Evolutionary conservation across 129 eudicot species (phyloP), one percentile per base, ranked within the genome.

Genomic region (Glebionis coronaria): DNA sequence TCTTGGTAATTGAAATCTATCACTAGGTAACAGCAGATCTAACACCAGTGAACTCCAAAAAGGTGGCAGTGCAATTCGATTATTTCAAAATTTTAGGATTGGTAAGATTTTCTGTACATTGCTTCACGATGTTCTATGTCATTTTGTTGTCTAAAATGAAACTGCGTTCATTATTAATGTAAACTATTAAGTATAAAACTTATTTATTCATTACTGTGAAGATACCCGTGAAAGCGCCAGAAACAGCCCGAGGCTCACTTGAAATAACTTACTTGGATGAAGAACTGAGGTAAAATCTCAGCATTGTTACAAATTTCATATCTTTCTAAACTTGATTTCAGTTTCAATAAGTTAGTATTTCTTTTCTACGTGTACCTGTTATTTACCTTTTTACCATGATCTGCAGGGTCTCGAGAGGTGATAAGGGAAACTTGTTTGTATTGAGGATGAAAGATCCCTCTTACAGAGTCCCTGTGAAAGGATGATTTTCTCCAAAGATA

Each of bases 201-300:
- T 9, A 23, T 2, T 44, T 3, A 63, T 9, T 3, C 19, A 16
- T 0, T 6, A 23, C 11, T 67, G 4, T 28, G 16, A 46, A 85
- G 91, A 79, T 85, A 72, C 85, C 84, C 0, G 79, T 87, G 11
- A 83, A 78, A 77, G 74, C 87, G 0, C 90, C 87, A 3, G 95
- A 85, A 59, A 70, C 78, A 28, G 90, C 87, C 54, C 82, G 83
- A 45, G 95, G 95, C 58, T 79, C 86, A 68, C 79, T 87, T 75
- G 95, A 87, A 72, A 81, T 87, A 64, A 87, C 90, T 16, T 87
- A 81, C 82, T 76, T 87, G 90, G 95, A 84, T 79, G 87, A 84
- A 60, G 95, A 81, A 68, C 71, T 87, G 69, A 65, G 95, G 95
- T 87, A 67, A 76, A 35, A 23, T 16, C 61, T 38, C 2, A 11